Evolutionary conservation across 1,284 basidiomycete species (phyloP), one percentile per base, ranked within the genome.

Genomic region (Apiotrichum veenhuisii): DNA sequence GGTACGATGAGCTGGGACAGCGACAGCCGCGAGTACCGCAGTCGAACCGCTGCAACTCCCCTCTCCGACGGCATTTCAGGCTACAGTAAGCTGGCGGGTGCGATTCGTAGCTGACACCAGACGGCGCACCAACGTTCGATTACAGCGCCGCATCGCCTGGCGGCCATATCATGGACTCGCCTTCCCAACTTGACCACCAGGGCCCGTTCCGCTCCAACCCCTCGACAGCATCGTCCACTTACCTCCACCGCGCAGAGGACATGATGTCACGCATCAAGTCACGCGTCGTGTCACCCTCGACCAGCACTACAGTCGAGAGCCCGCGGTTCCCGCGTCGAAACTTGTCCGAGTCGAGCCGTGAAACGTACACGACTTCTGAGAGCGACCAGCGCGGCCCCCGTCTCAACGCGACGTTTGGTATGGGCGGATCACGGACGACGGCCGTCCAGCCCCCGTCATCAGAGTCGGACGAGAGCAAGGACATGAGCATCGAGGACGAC

Each of bases 231-330:
- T 74, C 72, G 1, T 76, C 74, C 1, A 83, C 81, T 14, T 88
- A 88, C 68, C 82, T 89, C 38, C 80, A 84, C 63, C 84, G 88
- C 64, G 90, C 87, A 5, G 87, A 84, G 14, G 84, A 82, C 38
- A 77, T 92, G 46, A 90, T 93, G 87, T 87, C 86, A 18, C 87
- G 89, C 62, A 89, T 91, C 61, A 87, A 87, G 73, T 81, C 53
- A 22, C 67, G 73, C 11, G 63, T 58, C 34, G 70, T 75, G 3
- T 74, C 73, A 3, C 71, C 70, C 26, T 63, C 64, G 18, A 67
- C 67, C 12, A 70, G 69, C 2, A 69, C 66, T 1, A 54, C 62
- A 14, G 66, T 65, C 7, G 43, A 18, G 41, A 53, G 44, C 38
- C 45, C 20, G 22, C 42, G 22, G 12, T 23, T 36, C 23, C 61